Evolutionary conservation across 768 basidiomycete species (phyloP).

Genomic region (Boletus reticulatus): DNA sequence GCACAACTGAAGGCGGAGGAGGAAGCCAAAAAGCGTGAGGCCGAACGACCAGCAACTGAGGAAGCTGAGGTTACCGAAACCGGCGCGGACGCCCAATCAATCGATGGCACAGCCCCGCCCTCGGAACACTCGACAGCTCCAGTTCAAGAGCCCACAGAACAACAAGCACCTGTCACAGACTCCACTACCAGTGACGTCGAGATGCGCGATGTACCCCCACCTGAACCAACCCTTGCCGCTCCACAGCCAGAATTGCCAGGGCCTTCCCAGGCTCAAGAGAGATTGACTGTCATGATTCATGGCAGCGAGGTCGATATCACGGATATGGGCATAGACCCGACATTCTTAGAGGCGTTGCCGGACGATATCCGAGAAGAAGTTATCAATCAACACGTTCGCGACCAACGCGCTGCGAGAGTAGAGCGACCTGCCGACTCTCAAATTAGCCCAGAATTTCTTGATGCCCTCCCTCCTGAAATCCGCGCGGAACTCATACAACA

Average conservation of each 20-base stretch:
- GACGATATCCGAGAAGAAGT: constrained; percentile 99
- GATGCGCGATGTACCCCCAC: constrained; percentile 42
- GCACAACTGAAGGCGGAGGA: constrained; percentile 59
- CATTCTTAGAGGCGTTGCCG: constrained; percentile 94
- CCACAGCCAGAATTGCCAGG: constrained; percentile 23
- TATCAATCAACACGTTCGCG: constrained; percentile 93
- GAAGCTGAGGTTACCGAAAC: constrained; percentile 35
- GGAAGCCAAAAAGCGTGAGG: constrained; percentile 37
- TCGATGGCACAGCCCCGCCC: constrained; percentile 14
- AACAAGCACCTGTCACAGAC: constrained; percentile 32
- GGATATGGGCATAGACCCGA: constrained; percentile 97
- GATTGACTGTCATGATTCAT: constrained; percentile 88
- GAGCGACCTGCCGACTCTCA: constrained; percentile 79
- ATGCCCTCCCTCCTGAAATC: constrained; percentile 94
- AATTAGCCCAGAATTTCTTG: constrained; percentile 93
- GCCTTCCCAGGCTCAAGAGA: constrained; percentile 44
- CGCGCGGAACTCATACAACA: constrained; percentile 97
- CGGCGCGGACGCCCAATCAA: constrained; percentile 7
- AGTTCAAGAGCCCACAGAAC: constrained; percentile 13
- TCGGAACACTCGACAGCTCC: constrained; percentile 8
- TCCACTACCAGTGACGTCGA: constrained; percentile 42
- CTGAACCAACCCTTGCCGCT: constrained; percentile 17
- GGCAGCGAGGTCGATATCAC: constrained; percentile 96
- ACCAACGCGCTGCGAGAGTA: constrained; percentile 75
- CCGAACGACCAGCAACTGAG: constrained; percentile 31